phyloP scores from a whole-genome alignment of 768 basidiomycete species.

The Calocybe gangraenosa region DNA sequence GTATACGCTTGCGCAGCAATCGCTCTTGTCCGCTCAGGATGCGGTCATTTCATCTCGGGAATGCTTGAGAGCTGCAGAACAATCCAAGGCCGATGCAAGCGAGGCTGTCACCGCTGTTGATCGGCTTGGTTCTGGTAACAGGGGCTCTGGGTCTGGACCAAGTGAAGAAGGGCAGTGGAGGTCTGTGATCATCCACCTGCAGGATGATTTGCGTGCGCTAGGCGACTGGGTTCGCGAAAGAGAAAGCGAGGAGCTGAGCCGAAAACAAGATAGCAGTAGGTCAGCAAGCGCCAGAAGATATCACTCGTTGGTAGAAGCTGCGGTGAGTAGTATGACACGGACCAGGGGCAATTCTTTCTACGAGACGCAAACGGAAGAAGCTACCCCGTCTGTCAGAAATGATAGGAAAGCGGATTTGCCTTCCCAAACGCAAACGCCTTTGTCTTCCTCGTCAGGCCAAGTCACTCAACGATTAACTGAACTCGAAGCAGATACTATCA shows the following conservation, averaged over 20 bases:
- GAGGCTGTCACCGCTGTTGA: constrained; percentile 22
- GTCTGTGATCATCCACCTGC: constrained; percentile 6
- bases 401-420: no score
- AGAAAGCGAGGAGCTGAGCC: constrained; percentile 15
- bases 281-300: constrained; percentile 9
- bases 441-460: background rate
- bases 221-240: constrained; percentile 16
- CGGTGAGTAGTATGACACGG: background rate
- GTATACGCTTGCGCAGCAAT: constrained; percentile 25
- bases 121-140: constrained; percentile 7
- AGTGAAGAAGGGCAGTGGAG: constrained; percentile 13
- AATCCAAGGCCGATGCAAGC: constrained; percentile 18
- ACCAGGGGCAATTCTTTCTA: no score
- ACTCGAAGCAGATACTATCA: constrained; percentile 15
- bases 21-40: constrained; percentile 22
- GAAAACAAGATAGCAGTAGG: constrained; percentile 12
- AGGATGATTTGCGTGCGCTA: constrained; percentile 15
- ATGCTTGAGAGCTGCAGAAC: constrained; percentile 20
- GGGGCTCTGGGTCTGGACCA: background rate
- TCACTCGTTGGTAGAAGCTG: constrained; percentile 4
- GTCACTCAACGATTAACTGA: constrained; percentile 6
- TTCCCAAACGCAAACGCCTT: background rate
- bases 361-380: no score
- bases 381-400: no score
- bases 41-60: constrained; percentile 24